Base-by-base conservation (phyloP, 805 yeast species). In the Torulaspora quercuum region DNA sequence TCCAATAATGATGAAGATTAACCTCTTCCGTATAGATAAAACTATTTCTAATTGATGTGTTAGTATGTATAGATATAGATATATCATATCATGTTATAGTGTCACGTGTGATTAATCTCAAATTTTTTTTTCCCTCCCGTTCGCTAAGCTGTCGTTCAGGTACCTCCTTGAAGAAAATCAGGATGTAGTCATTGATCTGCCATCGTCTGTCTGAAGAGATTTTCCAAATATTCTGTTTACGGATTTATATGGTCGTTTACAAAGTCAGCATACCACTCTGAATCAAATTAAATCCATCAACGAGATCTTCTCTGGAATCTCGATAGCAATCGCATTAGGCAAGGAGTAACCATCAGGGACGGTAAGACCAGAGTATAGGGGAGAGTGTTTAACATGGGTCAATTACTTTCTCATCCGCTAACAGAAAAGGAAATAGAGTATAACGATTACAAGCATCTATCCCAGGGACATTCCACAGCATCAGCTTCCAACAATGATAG, bases 341-440 rank as follows among this genome's bases (percentile, higher is more conserved):
- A n/a, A n/a, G n/a, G n/a, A n/a, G n/a, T n/a, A n/a, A n/a, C n/a
- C n/a, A n/a, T n/a, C n/a, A n/a, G n/a, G n/a, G n/a, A n/a, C n/a
- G n/a, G n/a, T n/a, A n/a, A n/a, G n/a, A n/a, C n/a, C n/a, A n/a
- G 11, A 20, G 10, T 13, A 15, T 7, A 17, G 21, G 23, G 19
- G 26, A 12, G 25, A 35, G 14, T 19, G 28, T 20, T 14, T 15
- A 43, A 25, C 13, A 82, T 82, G 90, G 90, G 90, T 3, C 86
- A 81, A 53, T 60, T 82, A 39, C 64, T 82, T 37, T 82, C 89
- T 26, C 86, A 80, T 51, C 88, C 89, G 2, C 70, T 80, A 31
- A 80, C 82, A 44, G 86, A 80, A 44, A 80, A 82, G 55, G 61
- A 72, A 27, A 70, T 82, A 29, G 73, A 75, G 12, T 67, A 69